Evolutionary conservation across 441 rosid genomes (phyloP).

Genomic region (Gossypium gossypioides): DNA sequence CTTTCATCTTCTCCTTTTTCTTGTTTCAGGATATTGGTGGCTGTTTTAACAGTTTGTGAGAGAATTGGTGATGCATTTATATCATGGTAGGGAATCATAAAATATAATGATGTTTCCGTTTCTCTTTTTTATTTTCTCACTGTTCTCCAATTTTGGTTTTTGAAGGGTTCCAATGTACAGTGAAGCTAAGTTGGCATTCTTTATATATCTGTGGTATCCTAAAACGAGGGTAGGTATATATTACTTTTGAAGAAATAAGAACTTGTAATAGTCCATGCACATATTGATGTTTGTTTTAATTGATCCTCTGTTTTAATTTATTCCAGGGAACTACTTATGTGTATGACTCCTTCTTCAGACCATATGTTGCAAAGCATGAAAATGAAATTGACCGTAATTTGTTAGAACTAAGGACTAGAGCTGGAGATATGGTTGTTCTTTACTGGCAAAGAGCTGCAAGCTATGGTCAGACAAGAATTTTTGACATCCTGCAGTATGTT

Average conservation of each 20-base stretch:
- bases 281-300: constrained; percentile 3
- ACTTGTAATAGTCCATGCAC: neutral
- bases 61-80: constrained; percentile 66
- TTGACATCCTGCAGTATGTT: constrained; percentile 64
- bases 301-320: constrained; percentile 1
- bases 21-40: constrained; percentile 81
- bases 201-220: constrained; percentile 63
- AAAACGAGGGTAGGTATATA: constrained; percentile 49
- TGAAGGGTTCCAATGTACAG: constrained; percentile 78
- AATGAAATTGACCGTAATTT: constrained; percentile 80
- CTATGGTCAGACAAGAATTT: constrained; percentile 72
- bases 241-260: neutral
- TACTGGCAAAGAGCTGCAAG: constrained; percentile 76
- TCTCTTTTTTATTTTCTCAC: neutral
- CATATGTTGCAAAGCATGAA: constrained; percentile 82
- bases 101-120: neutral
- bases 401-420: constrained; percentile 70
- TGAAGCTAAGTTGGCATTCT: constrained; percentile 70
- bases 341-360: constrained; percentile 82
- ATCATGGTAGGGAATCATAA: constrained; percentile 42
- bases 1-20: neutral
- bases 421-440: constrained; percentile 63
- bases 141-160: constrained; percentile 16
- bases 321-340: constrained; percentile 81
- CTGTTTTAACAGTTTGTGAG: constrained; percentile 64